Base-by-base conservation (phyloP, 495 filamentous ascomycete genomes). In the Pyrenula aspistea region DNA sequence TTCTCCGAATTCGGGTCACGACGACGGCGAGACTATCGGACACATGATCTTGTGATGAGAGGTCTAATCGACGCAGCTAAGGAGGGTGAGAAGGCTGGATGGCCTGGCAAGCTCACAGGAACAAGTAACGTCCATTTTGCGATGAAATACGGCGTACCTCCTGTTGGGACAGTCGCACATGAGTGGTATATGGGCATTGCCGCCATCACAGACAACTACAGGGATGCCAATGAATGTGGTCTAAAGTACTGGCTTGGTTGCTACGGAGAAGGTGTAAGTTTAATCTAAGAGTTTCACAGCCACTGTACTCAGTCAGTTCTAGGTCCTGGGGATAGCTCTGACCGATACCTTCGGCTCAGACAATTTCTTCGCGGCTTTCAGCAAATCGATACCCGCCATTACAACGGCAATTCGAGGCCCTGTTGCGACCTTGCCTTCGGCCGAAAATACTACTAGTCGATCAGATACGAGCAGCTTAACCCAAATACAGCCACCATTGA, bases 171-270 rank as follows among this genome's bases (percentile, higher is more conserved):
- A 1, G 91, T 98, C 1, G 93, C 94, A 0, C 93, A 98, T 60
- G 93, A 98, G 71, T 98, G 94, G 94, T 96, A 95, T 72, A 98
- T 98, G 93, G 89, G 88, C 48, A 89, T 95, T 55, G 93, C 93
- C 15, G 91, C 93, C 31, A 87, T 96, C 63, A 91, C 87, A 2
- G 77, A 87, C 56, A 82, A 96, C 70, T 98, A 97, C 62, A 72
- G 77, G 59, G 77, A 79, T 53, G 89, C 94, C 3, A 95, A 89
- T 56, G 89, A 92, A 67, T 77, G 84, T 57, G 89, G 87, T 0
- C 72, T 98, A 63, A 71, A 79, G 53, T 88, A 91, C 65, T 98
- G 93, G 93, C 77, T 95, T 20, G 83, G 81, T 12, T 95, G 89
- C 60, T 98, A 95, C 62, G 93, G 92, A 0, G 84, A 91, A 68